Evolutionary conservation across 2,329 filamentous ascomycete genomes (phyloP).

Genomic region (Zymoseptoria ardabiliae): DNA sequence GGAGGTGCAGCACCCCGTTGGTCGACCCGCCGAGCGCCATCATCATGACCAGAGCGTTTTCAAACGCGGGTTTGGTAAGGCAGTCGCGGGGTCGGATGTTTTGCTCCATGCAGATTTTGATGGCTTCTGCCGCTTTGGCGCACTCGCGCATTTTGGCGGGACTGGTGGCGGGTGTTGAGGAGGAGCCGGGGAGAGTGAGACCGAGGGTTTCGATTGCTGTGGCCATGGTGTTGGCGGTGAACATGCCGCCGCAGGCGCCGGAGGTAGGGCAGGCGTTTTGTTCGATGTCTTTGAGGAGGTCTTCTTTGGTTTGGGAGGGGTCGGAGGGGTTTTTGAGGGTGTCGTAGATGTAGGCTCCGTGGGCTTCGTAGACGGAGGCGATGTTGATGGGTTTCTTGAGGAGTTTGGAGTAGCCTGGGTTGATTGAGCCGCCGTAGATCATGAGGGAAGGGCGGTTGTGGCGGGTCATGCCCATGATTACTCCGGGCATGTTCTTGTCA

Average conservation of each 20-base stretch:
- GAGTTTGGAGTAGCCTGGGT: slow-evolving; percentile 72
- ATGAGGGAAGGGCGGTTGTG: slow-evolving; percentile 90
- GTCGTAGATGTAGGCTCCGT: slow-evolving; percentile 74
- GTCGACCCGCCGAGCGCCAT: slow-evolving; percentile 89
- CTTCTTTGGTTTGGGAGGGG: slow-evolving; percentile 60
- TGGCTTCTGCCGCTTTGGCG: slow-evolving; percentile 69
- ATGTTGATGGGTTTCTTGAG: slow-evolving; percentile 79
- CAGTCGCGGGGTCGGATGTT: slow-evolving; percentile 76
- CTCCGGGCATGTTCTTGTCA: slow-evolving; percentile 95
- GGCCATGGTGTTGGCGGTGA: slow-evolving; percentile 90
- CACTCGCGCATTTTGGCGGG: slow-evolving; percentile 84
- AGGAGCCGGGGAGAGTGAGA: slow-evolving; percentile 72
- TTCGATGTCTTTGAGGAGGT: slow-evolving; percentile 80
- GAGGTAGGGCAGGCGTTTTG: slow-evolving; percentile 67
- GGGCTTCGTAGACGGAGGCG: slow-evolving; percentile 78
- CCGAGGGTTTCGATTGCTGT: slow-evolving; percentile 87
- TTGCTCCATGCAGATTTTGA: slow-evolving; percentile 70
- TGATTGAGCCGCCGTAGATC: slow-evolving; percentile 91
- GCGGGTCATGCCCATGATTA: slow-evolving; percentile 71
- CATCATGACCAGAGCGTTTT: slow-evolving; percentile 83
- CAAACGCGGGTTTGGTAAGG: slow-evolving; percentile 71
- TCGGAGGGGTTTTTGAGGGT: slow-evolving; percentile 63
- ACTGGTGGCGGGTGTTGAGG: slow-evolving; percentile 71
- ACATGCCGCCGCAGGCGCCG: slow-evolving; percentile 87
- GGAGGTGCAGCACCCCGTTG: slow-evolving; percentile 80